A percentile compares a stretch with the other conserved stretches of the same genome.
These are phyloP conservation scores for Xylaria longipes DNA, from an alignment of 495 filamentous ascomycete species.

Conservation along the genomic window DNA sequence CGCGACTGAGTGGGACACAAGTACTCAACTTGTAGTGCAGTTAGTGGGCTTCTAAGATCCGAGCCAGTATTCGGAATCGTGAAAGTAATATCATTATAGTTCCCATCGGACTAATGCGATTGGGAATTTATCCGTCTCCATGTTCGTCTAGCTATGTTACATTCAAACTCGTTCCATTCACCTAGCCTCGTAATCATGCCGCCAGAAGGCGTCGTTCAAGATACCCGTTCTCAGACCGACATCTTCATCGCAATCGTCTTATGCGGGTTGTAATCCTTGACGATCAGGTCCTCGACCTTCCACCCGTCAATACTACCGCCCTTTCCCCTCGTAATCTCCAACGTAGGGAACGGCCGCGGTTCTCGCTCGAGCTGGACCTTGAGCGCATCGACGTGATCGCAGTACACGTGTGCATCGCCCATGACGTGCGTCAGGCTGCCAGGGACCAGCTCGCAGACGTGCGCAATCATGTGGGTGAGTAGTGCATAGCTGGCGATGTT, in stretches of 20 bases:
- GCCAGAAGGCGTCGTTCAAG: background rate
- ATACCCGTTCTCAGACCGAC: conserved; percentile 64
- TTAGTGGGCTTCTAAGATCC: background rate
- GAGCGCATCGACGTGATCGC: conserved; percentile 90
- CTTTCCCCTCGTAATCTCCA: conserved; percentile 70
- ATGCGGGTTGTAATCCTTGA: conserved; percentile 89
- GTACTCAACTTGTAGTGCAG: background rate
- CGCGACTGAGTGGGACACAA: background rate
- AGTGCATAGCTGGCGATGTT: conserved; percentile 95
- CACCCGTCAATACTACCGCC: conserved; percentile 81
- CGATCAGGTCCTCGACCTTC: conserved; percentile 85
- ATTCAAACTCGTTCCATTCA: background rate
- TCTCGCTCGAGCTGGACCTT: conserved; percentile 77
- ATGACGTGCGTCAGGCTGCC: conserved; percentile 89
- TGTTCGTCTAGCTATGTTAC: background rate
- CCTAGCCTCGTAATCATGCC: background rate
- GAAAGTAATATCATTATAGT: background rate
- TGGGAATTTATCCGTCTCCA: background rate
- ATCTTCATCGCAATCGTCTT: conserved; percentile 96
- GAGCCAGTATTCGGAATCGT: background rate
- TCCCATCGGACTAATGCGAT: background rate
- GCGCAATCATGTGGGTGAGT: conserved; percentile 91
- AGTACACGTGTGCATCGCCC: conserved; percentile 95
- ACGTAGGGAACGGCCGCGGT: conserved; percentile 79
- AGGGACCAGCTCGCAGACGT: conserved; percentile 80